These are phyloP conservation scores for Wickerhamiella pararugosa DNA, from an alignment of 1,139 yeast species.

Conservation along the genomic window DNA sequence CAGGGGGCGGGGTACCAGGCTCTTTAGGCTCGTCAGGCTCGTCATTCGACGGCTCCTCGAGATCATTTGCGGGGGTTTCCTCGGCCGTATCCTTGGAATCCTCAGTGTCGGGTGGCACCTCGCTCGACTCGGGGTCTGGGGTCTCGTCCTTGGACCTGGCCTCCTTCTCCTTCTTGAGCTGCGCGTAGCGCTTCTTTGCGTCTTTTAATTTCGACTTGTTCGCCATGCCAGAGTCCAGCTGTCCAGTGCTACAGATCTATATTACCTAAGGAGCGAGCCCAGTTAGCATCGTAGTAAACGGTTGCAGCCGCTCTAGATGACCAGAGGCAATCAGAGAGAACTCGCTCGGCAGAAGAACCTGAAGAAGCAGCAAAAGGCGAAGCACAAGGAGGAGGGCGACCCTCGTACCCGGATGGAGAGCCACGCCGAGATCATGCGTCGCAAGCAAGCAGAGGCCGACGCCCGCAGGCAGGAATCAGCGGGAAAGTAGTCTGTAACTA, in stretches of 20 bases:
- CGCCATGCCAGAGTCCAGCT: not conserved
- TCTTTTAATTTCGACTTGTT: conserved; percentile 46
- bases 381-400: conserved; percentile 63
- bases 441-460: conserved; percentile 67
- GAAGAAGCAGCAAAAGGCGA: conserved; percentile 45
- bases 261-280: too few relatives aligned
- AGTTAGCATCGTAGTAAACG: not conserved
- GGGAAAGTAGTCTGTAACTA: too few relatives aligned
- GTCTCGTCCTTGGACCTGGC: conserved; percentile 16
- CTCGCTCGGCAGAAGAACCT: conserved; percentile 77
- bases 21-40: conserved; percentile 5
- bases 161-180: conserved; percentile 40
- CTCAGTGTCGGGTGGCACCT: conserved; percentile 1
- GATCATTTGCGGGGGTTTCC: too few relatives aligned
- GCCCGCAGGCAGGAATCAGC: conserved; percentile 20
- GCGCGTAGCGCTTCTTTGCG: conserved; percentile 50
- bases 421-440: conserved; percentile 79
- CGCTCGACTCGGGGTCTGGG: conserved; percentile 7
- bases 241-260: too few relatives aligned
- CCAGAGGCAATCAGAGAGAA: conserved; percentile 95
- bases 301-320: conserved; percentile 33
- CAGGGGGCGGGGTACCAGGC: conserved; percentile 1
- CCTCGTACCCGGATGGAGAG: conserved; percentile 70
- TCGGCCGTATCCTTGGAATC: too few relatives aligned
- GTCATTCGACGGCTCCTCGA: not conserved